phyloP scores from a whole-genome alignment of 2,329 filamentous ascomycete species.

The Rugonectria rugulosa region DNA sequence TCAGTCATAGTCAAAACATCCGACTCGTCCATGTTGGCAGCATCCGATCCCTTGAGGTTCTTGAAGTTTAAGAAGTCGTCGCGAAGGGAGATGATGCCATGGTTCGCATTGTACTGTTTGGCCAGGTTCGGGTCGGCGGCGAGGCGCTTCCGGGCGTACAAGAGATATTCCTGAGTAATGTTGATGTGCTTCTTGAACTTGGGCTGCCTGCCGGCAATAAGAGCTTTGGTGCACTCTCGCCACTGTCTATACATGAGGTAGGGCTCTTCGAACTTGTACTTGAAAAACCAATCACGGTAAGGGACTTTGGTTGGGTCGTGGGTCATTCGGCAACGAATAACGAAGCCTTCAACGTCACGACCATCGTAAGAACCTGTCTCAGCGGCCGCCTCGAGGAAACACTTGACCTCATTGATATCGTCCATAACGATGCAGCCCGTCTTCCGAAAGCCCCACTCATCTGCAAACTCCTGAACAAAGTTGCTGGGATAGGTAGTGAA shows the following conservation, averaged over 20 bases:
- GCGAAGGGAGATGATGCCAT: conserved; percentile 91
- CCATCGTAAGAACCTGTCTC: conserved; percentile 91
- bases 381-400: conserved; percentile 83
- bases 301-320: conserved; percentile 57
- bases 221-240: conserved; percentile 92
- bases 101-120: conserved; percentile 81
- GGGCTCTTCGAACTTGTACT: conserved; percentile 99
- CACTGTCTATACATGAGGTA: conserved; percentile 99
- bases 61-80: conserved; percentile 86
- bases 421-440: conserved; percentile 81
- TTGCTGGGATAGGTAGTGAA: conserved; percentile 87
- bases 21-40: conserved; percentile 76
- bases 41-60: conserved; percentile 87
- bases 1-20: conserved; percentile 56
- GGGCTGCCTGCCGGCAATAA: conserved; percentile 79
- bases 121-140: conserved; percentile 71
- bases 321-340: conserved; percentile 84
- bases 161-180: conserved; percentile 91
- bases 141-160: conserved; percentile 80
- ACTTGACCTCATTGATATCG: conserved; percentile 75
- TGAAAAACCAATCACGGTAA: conserved; percentile 98
- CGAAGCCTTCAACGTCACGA: conserved; percentile 95
- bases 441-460: conserved; percentile 93
- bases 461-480: conserved; percentile 88
- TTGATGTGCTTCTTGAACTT: conserved; percentile 85